Percentiles rank a stretch among this genome's conserved stretches.
These are phyloP conservation scores for Cubamyces sp. DNA, from an alignment of 768 basidiomycete species.

Conservation along the genomic window DNA sequence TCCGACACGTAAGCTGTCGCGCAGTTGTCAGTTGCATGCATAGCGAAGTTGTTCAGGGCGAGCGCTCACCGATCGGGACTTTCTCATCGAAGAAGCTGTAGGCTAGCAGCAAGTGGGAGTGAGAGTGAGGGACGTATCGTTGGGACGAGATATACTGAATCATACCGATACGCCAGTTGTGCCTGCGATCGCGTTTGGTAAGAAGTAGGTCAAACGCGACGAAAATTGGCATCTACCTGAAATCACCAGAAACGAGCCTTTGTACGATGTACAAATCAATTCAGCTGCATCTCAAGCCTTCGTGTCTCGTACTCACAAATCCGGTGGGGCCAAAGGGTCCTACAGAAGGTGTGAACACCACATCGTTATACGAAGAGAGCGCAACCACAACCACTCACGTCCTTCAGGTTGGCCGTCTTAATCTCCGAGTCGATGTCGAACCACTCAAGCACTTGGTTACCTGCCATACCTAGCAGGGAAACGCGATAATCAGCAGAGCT, in stretches of 20 bases:
- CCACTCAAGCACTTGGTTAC: slow-evolving; percentile 68
- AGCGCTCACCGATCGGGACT: slow-evolving; percentile 36
- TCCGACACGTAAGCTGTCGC: slow-evolving; percentile 38
- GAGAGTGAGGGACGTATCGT: neutral
- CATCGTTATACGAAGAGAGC: neutral
- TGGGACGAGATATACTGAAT: slow-evolving; percentile 36
- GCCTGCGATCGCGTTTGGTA: slow-evolving; percentile 28
- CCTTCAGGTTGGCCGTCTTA: slow-evolving; percentile 49
- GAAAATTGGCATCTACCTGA: slow-evolving; percentile 50
- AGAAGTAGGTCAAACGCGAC: slow-evolving; percentile 38
- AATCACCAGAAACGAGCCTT: slow-evolving; percentile 41
- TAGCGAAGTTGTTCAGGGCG: neutral
- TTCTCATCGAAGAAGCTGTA: slow-evolving; percentile 39
- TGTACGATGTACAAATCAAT: neutral
- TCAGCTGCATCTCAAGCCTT: neutral
- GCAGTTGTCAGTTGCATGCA: slow-evolving; percentile 2
- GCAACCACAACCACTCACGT: slow-evolving; percentile 27
- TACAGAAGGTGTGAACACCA: slow-evolving; percentile 13
- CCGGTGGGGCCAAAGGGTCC: slow-evolving; percentile 44
- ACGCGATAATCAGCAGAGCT: neutral
- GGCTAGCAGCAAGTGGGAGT: slow-evolving; percentile 20
- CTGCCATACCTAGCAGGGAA: slow-evolving; percentile 48
- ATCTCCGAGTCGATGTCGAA: slow-evolving; percentile 61
- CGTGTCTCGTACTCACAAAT: slow-evolving; percentile 34
- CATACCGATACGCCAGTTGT: slow-evolving; percentile 43